These are phyloP conservation scores for Apiospora kogelbergensis DNA, from an alignment of 2,329 filamentous ascomycete species.

Conservation along the genomic window DNA sequence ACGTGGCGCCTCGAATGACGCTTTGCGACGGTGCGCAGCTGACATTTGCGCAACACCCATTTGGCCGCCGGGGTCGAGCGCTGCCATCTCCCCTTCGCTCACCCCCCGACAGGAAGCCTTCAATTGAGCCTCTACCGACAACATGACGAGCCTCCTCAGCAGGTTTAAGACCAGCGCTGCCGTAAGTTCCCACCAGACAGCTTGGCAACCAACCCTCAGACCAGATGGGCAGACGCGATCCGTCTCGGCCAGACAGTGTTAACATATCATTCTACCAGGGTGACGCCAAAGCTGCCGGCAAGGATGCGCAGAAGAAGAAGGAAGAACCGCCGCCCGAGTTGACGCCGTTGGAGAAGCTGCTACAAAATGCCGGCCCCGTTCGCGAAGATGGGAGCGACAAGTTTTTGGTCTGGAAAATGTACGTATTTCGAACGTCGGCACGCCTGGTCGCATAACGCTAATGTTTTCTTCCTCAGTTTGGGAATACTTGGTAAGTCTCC, in stretches of 20 bases:
- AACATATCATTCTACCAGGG: constrained; percentile 37
- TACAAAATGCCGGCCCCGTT: constrained; percentile 77
- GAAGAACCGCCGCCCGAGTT: constrained; percentile 58
- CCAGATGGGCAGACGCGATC: background rate
- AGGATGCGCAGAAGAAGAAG: constrained; percentile 54
- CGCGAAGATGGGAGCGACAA: constrained; percentile 91
- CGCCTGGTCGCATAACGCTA: constrained; percentile 11
- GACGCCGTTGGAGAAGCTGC: constrained; percentile 70
- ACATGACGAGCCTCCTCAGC: constrained; percentile 14
- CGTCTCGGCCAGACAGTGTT: constrained; percentile 12
- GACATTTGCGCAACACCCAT: constrained; percentile 2
- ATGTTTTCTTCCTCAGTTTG: constrained; percentile 62
- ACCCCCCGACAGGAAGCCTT: background rate
- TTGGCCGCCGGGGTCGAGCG: constrained; percentile 1
- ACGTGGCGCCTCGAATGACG: background rate
- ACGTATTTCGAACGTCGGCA: constrained; percentile 37
- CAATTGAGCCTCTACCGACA: constrained; percentile 2
- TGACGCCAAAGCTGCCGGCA: constrained; percentile 40
- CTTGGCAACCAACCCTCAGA: background rate
- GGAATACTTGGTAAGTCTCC: constrained; percentile 81
- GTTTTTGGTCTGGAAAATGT: constrained; percentile 99
- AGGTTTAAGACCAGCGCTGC: constrained; percentile 13
- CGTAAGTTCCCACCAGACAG: constrained; percentile 7
- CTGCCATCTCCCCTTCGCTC: background rate
- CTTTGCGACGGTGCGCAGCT: constrained; percentile 5